phyloP scores from a whole-genome alignment of 2,329 filamentous ascomycete species.

The Penicillium paneum region DNA sequence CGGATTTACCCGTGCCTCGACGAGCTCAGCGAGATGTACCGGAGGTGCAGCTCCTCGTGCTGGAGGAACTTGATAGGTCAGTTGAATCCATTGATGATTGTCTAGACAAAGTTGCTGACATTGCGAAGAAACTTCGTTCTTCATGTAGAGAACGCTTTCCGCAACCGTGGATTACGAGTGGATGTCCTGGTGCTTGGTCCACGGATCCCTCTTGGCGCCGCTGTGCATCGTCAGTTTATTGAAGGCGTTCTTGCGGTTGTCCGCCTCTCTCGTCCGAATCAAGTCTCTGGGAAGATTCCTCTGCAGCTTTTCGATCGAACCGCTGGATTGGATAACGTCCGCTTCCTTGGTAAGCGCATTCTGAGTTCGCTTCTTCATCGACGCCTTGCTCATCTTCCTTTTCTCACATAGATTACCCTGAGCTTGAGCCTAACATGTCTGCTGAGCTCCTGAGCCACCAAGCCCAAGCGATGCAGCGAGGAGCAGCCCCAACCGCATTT shows the following conservation, averaged over 20 bases:
- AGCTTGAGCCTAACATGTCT: slow-evolving; percentile 73
- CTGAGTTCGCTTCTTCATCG: neutral
- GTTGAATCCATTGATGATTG: slow-evolving; percentile 6
- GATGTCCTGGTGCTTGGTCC: slow-evolving; percentile 78
- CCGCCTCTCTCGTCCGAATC: slow-evolving; percentile 67
- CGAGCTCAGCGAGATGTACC: slow-evolving; percentile 73
- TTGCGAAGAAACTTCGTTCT: slow-evolving; percentile 67
- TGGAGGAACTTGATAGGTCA: slow-evolving; percentile 67
- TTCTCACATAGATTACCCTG: slow-evolving; percentile 64
- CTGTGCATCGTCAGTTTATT: slow-evolving; percentile 80
- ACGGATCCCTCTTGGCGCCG: slow-evolving; percentile 69
- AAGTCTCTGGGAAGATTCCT: slow-evolving; percentile 69
- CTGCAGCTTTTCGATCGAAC: slow-evolving; percentile 83
- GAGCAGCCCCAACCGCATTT: slow-evolving; percentile 36
- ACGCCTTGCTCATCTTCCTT: slow-evolving; percentile 17
- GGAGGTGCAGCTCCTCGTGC: slow-evolving; percentile 81
- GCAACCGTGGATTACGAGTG: slow-evolving; percentile 65
- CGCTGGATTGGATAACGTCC: slow-evolving; percentile 68
- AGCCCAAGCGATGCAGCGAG: slow-evolving; percentile 41
- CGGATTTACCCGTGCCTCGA: slow-evolving; percentile 68
- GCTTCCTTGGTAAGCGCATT: slow-evolving; percentile 62
- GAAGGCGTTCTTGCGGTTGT: slow-evolving; percentile 86
- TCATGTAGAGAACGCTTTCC: slow-evolving; percentile 77
- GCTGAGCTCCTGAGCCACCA: slow-evolving; percentile 72
- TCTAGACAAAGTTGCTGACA: slow-evolving; percentile 6